Evolutionary conservation across 2,329 filamentous ascomycete genomes (phyloP).

Genomic region (Neofusicoccum sp.): DNA sequence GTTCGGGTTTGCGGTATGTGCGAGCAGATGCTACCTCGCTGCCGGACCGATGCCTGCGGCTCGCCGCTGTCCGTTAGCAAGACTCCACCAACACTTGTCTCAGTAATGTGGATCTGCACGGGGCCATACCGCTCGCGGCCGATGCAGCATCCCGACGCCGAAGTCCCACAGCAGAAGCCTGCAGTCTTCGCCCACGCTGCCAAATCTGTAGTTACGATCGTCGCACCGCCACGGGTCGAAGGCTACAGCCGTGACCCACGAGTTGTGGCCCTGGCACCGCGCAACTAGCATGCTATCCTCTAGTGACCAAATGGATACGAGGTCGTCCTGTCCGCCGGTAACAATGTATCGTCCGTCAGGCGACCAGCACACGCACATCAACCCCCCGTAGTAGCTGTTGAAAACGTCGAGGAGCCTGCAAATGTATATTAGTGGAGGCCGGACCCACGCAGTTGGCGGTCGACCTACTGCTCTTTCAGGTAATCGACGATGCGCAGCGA

Average conservation of each 20-base stretch:
- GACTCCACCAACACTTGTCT: slow-evolving; percentile 2
- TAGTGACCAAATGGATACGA: slow-evolving; percentile 94
- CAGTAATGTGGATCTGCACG: slow-evolving; percentile 5
- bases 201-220: slow-evolving; percentile 91
- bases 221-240: slow-evolving; percentile 98
- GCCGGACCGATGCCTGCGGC: slow-evolving; percentile 53
- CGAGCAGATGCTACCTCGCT: slow-evolving; percentile 54
- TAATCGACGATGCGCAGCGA: slow-evolving; percentile 89
- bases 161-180: slow-evolving; percentile 94
- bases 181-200: slow-evolving; percentile 92
- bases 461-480: slow-evolving; percentile 75
- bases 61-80: slow-evolving; percentile 11
- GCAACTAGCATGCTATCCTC: slow-evolving; percentile 81
- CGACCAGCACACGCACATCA: slow-evolving; percentile 95
- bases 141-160: slow-evolving; percentile 90
- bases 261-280: slow-evolving; percentile 90
- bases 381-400: slow-evolving; percentile 87
- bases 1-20: slow-evolving; percentile 49
- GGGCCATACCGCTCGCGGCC: slow-evolving; percentile 74
- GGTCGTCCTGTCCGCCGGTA: slow-evolving; percentile 91
- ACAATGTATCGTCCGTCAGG: slow-evolving; percentile 95
- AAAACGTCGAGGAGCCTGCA: slow-evolving; percentile 79
- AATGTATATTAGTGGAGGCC: not conserved
- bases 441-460: slow-evolving; percentile 3
- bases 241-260: slow-evolving; percentile 88